Percentiles rank a stretch among this genome's conserved stretches.
phyloP scores from a whole-genome alignment of 176 grass and related monocot genomes.

The Lolium rigidum region DNA sequence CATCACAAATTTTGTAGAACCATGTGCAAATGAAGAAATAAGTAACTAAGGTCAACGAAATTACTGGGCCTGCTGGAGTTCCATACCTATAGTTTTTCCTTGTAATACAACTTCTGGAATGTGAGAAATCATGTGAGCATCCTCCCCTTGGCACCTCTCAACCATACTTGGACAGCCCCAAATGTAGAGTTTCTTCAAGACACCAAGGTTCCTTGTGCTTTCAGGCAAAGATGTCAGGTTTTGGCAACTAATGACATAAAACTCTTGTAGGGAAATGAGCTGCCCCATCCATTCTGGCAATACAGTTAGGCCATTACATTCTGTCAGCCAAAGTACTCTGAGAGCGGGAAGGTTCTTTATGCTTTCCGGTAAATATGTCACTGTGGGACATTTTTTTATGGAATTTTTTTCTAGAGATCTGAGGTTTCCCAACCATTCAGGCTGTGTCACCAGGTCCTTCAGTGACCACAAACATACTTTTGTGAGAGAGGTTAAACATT shows the following conservation, averaged over 20 bases:
- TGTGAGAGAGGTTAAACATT: too few relatives aligned
- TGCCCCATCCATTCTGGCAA: too few relatives aligned
- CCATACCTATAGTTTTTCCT: neutral
- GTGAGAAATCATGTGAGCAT: slow-evolving; percentile 5
- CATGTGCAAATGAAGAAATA: neutral
- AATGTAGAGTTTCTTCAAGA: too few relatives aligned
- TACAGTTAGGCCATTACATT: too few relatives aligned
- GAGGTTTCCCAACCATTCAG: neutral
- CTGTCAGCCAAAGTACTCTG: too few relatives aligned
- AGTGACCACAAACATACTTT: too few relatives aligned
- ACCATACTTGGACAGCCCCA: neutral
- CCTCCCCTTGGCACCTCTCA: neutral
- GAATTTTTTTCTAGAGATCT: neutral
- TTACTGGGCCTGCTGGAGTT: neutral
- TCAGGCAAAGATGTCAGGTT: too few relatives aligned
- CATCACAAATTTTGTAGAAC: neutral
- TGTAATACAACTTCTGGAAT: neutral
- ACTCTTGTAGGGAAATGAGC: too few relatives aligned
- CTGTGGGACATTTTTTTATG: neutral
- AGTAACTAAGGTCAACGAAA: neutral
- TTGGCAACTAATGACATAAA: too few relatives aligned
- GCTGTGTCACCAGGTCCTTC: neutral
- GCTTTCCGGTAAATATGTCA: neutral
- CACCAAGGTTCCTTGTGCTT: too few relatives aligned
- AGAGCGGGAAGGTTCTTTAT: too few relatives aligned